Conservation (phyloP, 1,139 yeast genomes). For the Geotrichum reessii region DNA sequence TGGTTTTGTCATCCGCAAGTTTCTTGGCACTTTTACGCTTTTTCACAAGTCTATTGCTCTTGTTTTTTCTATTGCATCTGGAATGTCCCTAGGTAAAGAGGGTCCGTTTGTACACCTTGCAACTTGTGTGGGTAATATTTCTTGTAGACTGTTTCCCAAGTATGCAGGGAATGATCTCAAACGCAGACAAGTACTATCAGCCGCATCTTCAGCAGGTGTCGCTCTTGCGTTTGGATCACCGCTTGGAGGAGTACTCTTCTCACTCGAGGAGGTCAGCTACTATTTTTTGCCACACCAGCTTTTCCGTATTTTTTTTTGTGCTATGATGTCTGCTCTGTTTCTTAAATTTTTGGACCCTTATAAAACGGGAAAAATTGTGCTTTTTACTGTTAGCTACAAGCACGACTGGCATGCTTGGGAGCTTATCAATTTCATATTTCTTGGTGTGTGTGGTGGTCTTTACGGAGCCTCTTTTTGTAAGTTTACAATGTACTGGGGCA, state of each 20-base stretch:
- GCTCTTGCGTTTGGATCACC: constrained; percentile 69
- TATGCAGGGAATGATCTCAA: constrained; percentile 49
- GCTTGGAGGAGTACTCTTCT: constrained; percentile 61
- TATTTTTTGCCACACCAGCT: constrained; percentile 54
- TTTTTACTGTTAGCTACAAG: constrained; percentile 51
- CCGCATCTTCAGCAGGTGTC: constrained; percentile 65
- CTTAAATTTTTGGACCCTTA: constrained; percentile 55
- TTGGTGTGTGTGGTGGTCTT: constrained; percentile 55
- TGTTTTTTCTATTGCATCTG: constrained; percentile 59
- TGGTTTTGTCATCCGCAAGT: constrained; percentile 52
- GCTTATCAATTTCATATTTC: constrained; percentile 43
- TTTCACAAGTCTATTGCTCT: constrained; percentile 49
- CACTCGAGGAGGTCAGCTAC: constrained; percentile 60
- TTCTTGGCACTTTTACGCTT: constrained; percentile 52
- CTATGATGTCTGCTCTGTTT: constrained; percentile 53
- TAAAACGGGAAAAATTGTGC: constrained; percentile 57
- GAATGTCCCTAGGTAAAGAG: constrained; percentile 62
- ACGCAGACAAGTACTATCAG: constrained; percentile 54
- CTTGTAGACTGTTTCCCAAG: constrained; percentile 48
- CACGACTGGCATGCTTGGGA: constrained; percentile 54
- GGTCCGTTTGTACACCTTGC: constrained; percentile 72
- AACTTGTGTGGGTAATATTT: constrained; percentile 58
- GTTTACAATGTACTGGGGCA: constrained; percentile 47
- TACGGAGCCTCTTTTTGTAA: constrained; percentile 53
- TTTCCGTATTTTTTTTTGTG: constrained; percentile 57